Conservation (phyloP, 352 stramenopile species). For the Pythium coloratum region DNA sequence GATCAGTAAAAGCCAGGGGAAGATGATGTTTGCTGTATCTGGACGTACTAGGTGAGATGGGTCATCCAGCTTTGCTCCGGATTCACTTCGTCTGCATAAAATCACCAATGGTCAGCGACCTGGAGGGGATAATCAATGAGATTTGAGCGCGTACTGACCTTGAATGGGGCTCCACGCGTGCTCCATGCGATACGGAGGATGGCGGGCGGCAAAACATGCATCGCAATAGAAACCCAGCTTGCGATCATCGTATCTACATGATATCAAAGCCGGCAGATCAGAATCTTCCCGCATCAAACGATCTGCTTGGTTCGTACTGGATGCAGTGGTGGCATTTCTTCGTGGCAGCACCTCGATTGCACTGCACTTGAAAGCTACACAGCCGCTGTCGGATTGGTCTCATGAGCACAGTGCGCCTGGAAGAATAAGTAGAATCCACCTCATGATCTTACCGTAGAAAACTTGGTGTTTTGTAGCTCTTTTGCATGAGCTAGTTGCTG, state of each 20-base stretch:
- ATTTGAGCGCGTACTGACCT: slow-evolving; percentile 19
- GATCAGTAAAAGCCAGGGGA: no score
- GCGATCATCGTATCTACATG: slow-evolving; percentile 51
- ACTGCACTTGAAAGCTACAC: slow-evolving; percentile 62
- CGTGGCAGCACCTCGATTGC: slow-evolving; percentile 43
- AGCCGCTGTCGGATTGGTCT: slow-evolving; percentile 26
- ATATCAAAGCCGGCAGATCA: neutral
- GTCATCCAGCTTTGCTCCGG: slow-evolving; percentile 63
- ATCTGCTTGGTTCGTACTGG: slow-evolving; percentile 39
- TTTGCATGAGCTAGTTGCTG: slow-evolving; percentile 13
- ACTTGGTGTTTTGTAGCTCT: neutral
- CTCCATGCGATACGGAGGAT: slow-evolving; percentile 51
- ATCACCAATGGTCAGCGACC: neutral
- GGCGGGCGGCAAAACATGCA: slow-evolving; percentile 52
- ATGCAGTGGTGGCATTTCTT: slow-evolving; percentile 67
- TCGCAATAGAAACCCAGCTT: slow-evolving; percentile 68
- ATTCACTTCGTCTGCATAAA: slow-evolving; percentile 42
- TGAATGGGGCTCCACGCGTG: slow-evolving; percentile 57
- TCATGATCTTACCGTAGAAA: neutral
- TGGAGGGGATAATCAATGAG: neutral
- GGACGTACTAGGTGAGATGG: slow-evolving; percentile 50
- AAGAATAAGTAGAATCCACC: no score
- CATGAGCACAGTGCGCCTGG: no score
- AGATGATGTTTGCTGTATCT: no score
- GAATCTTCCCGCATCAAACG: no score